Evolutionary conservation across 257 asterid species (phyloP).

Genomic region (Gardenia jasminoides): DNA sequence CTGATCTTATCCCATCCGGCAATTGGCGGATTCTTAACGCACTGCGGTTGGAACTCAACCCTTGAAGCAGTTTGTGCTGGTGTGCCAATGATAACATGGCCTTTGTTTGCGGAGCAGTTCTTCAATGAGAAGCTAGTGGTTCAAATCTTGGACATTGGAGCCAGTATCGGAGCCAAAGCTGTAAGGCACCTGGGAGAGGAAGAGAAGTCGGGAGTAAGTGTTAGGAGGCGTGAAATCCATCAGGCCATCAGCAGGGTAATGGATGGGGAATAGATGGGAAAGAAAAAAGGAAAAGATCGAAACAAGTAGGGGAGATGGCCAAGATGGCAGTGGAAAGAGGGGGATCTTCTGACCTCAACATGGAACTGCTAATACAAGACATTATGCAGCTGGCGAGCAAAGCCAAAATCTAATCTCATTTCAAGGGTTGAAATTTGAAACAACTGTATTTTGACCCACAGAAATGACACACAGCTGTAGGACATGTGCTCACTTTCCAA

Average conservation of each 20-base stretch:
- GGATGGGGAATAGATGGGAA: conserved; percentile 35
- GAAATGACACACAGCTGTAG: neutral
- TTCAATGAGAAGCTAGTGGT: conserved; percentile 54
- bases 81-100: conserved; percentile 66
- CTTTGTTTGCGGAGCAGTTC: conserved; percentile 58
- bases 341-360: conserved; percentile 30
- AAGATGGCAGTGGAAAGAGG: conserved; percentile 24
- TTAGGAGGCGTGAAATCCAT: conserved; percentile 26
- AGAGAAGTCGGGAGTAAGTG: conserved; percentile 31
- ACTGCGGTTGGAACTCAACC: conserved; percentile 69
- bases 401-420: neutral
- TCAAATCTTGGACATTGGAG: conserved; percentile 41
- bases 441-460: neutral
- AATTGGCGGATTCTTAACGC: conserved; percentile 53
- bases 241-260: conserved; percentile 24
- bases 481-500: neutral
- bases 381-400: conserved; percentile 3
- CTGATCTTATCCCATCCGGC: conserved; percentile 48
- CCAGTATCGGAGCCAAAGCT: conserved; percentile 45
- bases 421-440: too few species aligned
- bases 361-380: conserved; percentile 25
- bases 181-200: conserved; percentile 34
- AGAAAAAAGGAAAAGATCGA: conserved; percentile 25
- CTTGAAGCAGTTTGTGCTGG: conserved; percentile 55
- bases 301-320: conserved; percentile 31